Evolutionary conservation across 192 early-diverging fungal species (phyloP), one percentile per base, ranked within the genome.

Genomic region (Coemansia sp.): DNA sequence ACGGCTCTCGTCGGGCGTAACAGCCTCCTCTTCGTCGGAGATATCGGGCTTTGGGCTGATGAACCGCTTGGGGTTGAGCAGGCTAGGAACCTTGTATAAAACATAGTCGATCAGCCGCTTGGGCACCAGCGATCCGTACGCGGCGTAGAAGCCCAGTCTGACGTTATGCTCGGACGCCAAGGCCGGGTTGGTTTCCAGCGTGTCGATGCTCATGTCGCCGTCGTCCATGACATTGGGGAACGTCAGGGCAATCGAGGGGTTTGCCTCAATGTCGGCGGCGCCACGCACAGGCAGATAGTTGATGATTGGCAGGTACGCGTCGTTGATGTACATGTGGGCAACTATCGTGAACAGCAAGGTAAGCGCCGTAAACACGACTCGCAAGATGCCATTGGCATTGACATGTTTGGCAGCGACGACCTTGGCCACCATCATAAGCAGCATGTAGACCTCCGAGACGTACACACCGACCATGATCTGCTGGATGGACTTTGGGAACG

Each of bases 361-460:
- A 27, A 89, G 62, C 8, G 76, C 61, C 35, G 85, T 71, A 19
- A 91, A 77, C n/a, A 87, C 68, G 43, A 88, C 47, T 45, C 83
- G 81, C 40, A 82, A 49, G 1, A 77, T 77, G 20, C 72, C 73
- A 20, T 84, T 78, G 59, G 86, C 87, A 37, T 67, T 59, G 36
- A 60, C 54, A n/a, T 70, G 42, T n/a, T n/a, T n/a, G n/a, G n/a
- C n/a, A n/a, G n/a, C n/a, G n/a, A n/a, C n/a, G 47, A 89, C 76
- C 29, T 85, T 68, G 53, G 86, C 86, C 19, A 95, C 71, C 64
- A 88, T 77, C 72, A 95, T 91, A 6, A 96, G 70, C 24, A 91
- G 89, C 67, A 92, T 84, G 54, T 94, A 87, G 17, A 95, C 76
- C 74, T 94, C 86, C 36, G 85, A 89, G 22, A 95, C 86, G 73